Evolutionary conservation across 257 asterid genomes (phyloP).

Genomic region (Verbena officinalis): DNA sequence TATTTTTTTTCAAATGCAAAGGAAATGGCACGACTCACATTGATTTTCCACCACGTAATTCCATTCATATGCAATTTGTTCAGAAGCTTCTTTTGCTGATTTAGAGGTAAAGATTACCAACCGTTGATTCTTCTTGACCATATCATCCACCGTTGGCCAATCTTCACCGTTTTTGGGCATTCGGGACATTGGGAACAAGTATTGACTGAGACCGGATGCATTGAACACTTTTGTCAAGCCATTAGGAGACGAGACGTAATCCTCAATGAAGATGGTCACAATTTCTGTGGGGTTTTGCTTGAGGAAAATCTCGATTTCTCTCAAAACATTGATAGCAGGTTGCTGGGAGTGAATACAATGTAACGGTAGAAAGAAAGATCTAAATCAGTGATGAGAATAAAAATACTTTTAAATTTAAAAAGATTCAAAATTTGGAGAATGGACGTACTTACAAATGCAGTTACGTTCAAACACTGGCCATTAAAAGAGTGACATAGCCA

Average conservation of each 20-base stretch:
- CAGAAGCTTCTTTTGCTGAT: conserved; percentile 67
- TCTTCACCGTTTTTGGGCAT: conserved; percentile 81
- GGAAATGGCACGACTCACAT: conserved; percentile 50
- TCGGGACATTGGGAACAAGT: conserved; percentile 66
- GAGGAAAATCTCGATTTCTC: conserved; percentile 67
- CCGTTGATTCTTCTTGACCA: conserved; percentile 73
- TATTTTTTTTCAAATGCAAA: background rate
- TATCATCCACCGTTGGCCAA: conserved; percentile 91
- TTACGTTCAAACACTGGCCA: conserved; percentile 65
- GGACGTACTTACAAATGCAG: conserved; percentile 72
- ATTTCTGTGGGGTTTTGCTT: conserved; percentile 60
- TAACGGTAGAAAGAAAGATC: background rate
- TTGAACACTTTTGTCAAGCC: conserved; percentile 70
- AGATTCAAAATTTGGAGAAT: no score
- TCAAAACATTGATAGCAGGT: conserved; percentile 82
- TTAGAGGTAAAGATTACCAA: conserved; percentile 76
- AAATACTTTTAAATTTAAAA: background rate
- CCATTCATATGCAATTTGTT: conserved; percentile 84
- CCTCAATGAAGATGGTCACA: conserved; percentile 81
- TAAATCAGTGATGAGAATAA: background rate
- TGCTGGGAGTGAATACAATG: conserved; percentile 43
- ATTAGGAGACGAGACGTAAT: conserved; percentile 67
- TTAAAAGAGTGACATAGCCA: conserved; percentile 86
- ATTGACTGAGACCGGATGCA: conserved; percentile 70
- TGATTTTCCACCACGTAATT: conserved; percentile 86